A percentile compares a stretch with the other conserved stretches of the same genome.
Conservation (phyloP, 345 rosid species). For the Syzygium aromaticum region DNA sequence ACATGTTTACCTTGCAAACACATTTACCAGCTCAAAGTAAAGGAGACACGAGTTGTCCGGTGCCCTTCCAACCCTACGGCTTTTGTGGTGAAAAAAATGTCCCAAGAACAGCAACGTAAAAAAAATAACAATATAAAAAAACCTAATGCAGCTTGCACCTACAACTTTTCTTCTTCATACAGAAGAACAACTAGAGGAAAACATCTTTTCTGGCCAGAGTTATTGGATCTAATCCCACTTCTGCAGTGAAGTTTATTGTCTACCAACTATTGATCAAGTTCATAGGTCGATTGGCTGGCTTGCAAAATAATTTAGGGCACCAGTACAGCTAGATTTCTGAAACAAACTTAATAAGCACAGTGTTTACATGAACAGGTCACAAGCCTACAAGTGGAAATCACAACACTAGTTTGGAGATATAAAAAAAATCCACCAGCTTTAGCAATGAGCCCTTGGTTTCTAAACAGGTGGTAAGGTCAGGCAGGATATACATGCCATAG, state of each 20-base stretch:
- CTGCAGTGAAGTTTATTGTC: not conserved
- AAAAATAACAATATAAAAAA: not conserved
- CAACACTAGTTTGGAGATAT: not conserved
- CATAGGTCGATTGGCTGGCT: not conserved
- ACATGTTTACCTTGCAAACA: not conserved
- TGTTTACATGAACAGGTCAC: not conserved
- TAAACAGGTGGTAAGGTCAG: not conserved
- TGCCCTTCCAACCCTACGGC: not conserved
- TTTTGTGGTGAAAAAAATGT: not conserved
- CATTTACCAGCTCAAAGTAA: not conserved
- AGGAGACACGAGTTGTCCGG: not conserved
- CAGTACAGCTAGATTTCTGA: not conserved
- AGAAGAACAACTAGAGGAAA: not conserved
- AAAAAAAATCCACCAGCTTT: not conserved
- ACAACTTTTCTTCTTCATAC: not conserved
- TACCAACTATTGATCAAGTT: not conserved
- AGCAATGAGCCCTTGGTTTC: not conserved
- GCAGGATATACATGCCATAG: not conserved
- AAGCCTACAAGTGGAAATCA: not conserved
- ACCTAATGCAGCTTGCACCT: not conserved
- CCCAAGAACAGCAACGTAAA: not conserved
- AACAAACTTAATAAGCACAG: not conserved
- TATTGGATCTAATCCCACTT: not conserved
- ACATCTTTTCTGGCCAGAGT: not conserved
- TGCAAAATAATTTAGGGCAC: not conserved